phyloP scores from a whole-genome alignment of 495 filamentous ascomycete genomes.

The Hypoxylon cercidicola region DNA sequence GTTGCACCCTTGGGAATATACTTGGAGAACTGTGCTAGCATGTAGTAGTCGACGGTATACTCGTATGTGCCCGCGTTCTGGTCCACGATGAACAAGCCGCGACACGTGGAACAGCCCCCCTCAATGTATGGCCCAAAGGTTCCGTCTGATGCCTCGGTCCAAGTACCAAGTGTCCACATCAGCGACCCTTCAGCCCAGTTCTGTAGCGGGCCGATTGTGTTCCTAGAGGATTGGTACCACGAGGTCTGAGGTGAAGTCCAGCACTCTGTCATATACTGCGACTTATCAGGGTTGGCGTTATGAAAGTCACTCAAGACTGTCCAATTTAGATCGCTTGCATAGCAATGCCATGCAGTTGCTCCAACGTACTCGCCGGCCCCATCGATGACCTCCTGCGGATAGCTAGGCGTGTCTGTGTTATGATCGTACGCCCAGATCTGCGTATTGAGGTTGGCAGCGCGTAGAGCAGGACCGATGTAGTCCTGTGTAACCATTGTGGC shows the following conservation, averaged over 20 bases:
- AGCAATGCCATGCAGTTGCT: slow-evolving; percentile 68
- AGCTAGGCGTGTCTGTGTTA: slow-evolving; percentile 61
- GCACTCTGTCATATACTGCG: slow-evolving; percentile 70
- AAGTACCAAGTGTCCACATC: slow-evolving; percentile 67
- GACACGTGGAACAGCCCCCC: slow-evolving; percentile 61
- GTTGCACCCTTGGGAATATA: slow-evolving; percentile 64
- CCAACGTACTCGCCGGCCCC: slow-evolving; percentile 55
- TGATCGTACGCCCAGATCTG: slow-evolving; percentile 67
- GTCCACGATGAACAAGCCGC: slow-evolving; percentile 61
- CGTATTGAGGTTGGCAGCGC: slow-evolving; percentile 53
- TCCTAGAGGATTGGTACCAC: slow-evolving; percentile 63
- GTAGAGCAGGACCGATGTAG: slow-evolving; percentile 60
- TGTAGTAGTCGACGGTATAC: slow-evolving; percentile 63
- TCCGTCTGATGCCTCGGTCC: slow-evolving; percentile 63
- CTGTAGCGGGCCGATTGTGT: slow-evolving; percentile 65
- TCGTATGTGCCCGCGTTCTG: slow-evolving; percentile 52
- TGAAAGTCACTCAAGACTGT: slow-evolving; percentile 61
- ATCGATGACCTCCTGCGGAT: slow-evolving; percentile 61
- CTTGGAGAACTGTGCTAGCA: slow-evolving; percentile 67
- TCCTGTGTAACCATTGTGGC: slow-evolving; percentile 59
- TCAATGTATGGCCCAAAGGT: slow-evolving; percentile 64
- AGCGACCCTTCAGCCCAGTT: slow-evolving; percentile 65
- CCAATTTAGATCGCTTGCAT: slow-evolving; percentile 60
- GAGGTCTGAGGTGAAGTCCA: slow-evolving; percentile 57
- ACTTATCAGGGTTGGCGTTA: slow-evolving; percentile 53